A percentile compares a stretch with the other conserved stretches of the same genome.
Conservation (phyloP, 1,284 basidiomycete species). For the Tylopilus sp. region DNA sequence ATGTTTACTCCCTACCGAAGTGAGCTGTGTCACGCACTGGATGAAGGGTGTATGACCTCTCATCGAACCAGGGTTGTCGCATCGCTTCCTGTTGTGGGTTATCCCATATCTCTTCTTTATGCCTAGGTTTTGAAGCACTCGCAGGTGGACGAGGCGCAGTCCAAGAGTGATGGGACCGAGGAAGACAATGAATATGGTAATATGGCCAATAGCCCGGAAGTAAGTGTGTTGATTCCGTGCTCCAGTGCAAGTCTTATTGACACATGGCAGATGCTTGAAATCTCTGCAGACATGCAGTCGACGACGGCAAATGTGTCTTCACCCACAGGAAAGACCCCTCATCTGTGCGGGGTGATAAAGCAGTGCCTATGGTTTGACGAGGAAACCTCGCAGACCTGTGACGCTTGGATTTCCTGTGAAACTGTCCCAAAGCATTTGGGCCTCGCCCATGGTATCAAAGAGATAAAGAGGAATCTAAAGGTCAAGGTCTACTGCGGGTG, state of each 20-base stretch:
- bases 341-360: neutral
- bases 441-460: neutral
- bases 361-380: constrained; percentile 3
- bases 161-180: neutral
- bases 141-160: neutral
- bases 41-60: neutral
- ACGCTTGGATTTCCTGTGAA: neutral
- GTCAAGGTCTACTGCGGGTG: neutral
- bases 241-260: no score
- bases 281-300: no score
- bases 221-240: neutral
- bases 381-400: neutral
- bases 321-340: neutral
- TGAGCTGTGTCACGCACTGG: constrained; percentile 6
- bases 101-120: no score
- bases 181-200: neutral
- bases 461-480: rapidly evolving
- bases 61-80: neutral
- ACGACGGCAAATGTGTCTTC: neutral
- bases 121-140: neutral
- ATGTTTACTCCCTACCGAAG: constrained; percentile 5
- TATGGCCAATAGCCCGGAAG: neutral
- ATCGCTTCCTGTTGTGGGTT: neutral
- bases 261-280: neutral
- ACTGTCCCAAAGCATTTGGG: neutral